Evolutionary conservation across 2,329 filamentous ascomycete genomes (phyloP).

Genomic region (Acrocalymma vagum): DNA sequence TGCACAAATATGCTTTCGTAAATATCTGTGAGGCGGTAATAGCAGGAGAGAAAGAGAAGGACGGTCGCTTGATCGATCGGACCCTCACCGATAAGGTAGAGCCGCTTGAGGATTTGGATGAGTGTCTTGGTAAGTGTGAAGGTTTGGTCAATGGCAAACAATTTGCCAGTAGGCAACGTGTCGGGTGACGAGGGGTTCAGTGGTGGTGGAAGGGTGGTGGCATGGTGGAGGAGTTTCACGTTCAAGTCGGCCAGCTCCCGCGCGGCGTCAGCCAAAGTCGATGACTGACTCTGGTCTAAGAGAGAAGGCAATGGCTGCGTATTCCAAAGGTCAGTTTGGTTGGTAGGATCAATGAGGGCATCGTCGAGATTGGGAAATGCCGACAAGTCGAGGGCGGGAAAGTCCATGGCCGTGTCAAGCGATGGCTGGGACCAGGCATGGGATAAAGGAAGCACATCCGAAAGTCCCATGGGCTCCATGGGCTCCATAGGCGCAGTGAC

Average conservation of each 20-base stretch:
- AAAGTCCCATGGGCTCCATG: too few species aligned
- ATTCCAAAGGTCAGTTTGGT: too few species aligned
- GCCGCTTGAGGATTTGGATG: slow-evolving; percentile 1
- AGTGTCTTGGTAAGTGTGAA: slow-evolving; percentile 8
- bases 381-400: too few species aligned
- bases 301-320: too few species aligned
- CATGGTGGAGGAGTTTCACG: slow-evolving; percentile 3
- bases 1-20: slow-evolving; percentile 4
- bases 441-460: too few species aligned
- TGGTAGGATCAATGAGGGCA: too few species aligned
- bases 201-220: neutral
- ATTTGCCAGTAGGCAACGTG: neutral
- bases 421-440: too few species aligned
- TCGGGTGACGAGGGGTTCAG: neutral
- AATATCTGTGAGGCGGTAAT: slow-evolving; percentile 2
- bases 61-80: slow-evolving; percentile 5
- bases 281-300: neutral
- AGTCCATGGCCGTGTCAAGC: too few species aligned
- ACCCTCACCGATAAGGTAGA: neutral
- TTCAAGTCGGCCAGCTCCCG: slow-evolving; percentile 4
- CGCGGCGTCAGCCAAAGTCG: neutral
- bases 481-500: too few species aligned
- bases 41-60: slow-evolving; percentile 6
- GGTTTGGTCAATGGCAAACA: slow-evolving; percentile 11
- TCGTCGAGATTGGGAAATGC: too few species aligned